phyloP scores from a whole-genome alignment of 2,329 filamentous ascomycete genomes.

The Scedosporium boydii region DNA sequence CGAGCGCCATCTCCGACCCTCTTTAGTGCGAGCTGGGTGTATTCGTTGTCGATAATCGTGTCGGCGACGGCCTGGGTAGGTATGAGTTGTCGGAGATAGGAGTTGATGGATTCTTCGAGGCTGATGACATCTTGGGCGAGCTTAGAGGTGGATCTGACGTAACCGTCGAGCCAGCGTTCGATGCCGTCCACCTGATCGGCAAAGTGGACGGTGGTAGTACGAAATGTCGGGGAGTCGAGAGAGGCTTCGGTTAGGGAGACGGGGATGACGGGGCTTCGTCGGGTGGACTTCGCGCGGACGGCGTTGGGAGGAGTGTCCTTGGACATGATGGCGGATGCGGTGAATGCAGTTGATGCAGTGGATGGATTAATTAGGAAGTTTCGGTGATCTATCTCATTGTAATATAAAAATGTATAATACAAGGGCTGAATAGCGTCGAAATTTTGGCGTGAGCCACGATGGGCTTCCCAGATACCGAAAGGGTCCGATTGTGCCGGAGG shows the following conservation, averaged over 20 bases:
- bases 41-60: conserved; percentile 86
- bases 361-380: too few species aligned
- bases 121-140: conserved; percentile 54
- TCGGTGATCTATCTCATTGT: neutral
- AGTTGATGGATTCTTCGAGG: conserved; percentile 71
- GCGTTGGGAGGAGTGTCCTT: neutral
- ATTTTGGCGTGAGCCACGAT: neutral
- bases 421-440: neutral
- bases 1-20: conserved; percentile 75
- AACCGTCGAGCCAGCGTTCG: conserved; percentile 78
- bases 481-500: neutral
- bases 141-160: conserved; percentile 43
- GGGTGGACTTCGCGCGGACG: conserved; percentile 3
- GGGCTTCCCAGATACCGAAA: neutral
- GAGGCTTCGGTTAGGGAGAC: conserved; percentile 90
- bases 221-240: conserved; percentile 92
- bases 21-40: conserved; percentile 78
- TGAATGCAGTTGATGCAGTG: neutral
- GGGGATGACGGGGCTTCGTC: conserved; percentile 44
- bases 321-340: neutral
- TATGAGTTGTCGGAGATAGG: conserved; percentile 66
- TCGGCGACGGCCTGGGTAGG: conserved; percentile 68
- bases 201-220: conserved; percentile 78
- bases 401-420: neutral
- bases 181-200: conserved; percentile 83